Conservation (phyloP, 208 protist species). For the Leishmania martiniquensis region DNA sequence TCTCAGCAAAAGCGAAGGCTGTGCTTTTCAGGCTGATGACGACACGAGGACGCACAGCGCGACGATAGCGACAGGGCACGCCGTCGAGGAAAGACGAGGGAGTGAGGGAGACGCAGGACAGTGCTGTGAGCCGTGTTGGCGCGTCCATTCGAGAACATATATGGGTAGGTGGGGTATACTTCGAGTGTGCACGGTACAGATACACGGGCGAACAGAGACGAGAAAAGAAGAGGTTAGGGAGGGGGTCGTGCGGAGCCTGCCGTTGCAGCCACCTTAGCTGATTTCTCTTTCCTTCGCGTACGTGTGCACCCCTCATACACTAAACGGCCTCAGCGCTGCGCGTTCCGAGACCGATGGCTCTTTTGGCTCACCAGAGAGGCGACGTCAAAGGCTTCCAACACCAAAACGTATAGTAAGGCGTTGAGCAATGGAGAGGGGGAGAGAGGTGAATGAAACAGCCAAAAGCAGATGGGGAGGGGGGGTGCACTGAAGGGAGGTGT, state of each 20-base stretch:
- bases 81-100: background rate
- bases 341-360: background rate
- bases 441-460: background rate
- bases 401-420: too few species aligned
- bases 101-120: background rate
- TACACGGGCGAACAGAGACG: background rate
- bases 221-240: background rate
- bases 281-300: background rate
- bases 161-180: background rate
- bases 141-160: background rate
- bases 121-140: background rate
- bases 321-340: background rate
- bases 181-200: background rate
- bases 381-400: too few species aligned
- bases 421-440: too few species aligned
- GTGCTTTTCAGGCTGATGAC: too few species aligned
- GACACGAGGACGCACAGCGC: background rate
- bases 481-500: too few species aligned
- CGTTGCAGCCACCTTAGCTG: background rate
- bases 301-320: background rate
- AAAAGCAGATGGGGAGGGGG: background rate
- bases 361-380: slow-evolving; percentile 1
- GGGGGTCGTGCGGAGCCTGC: background rate
- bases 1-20: too few species aligned
- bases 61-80: background rate